Percentiles rank a stretch among this genome's conserved stretches.
phyloP scores from a whole-genome alignment of 2,329 filamentous ascomycete species.

The Verticillium dahliae region DNA sequence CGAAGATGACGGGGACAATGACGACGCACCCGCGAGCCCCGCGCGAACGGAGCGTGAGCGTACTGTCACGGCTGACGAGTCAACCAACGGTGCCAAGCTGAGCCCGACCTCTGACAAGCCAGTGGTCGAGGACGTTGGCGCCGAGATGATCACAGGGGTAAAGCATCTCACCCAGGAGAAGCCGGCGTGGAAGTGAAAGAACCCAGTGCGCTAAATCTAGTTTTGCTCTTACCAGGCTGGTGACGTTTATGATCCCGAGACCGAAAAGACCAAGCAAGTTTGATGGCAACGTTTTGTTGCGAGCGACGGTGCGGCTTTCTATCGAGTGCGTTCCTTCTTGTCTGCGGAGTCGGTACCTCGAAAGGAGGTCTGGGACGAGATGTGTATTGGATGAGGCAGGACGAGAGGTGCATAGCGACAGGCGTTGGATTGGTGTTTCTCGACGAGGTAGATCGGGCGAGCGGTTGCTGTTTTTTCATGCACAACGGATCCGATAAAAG shows the following conservation, averaged over 20 bases:
- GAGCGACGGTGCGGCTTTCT: slow-evolving; percentile 7
- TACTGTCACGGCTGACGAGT: slow-evolving; percentile 7
- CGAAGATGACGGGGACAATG: slow-evolving; percentile 32
- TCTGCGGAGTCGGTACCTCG: not conserved
- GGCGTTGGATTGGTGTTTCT: slow-evolving; percentile 7
- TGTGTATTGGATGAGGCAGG: not conserved
- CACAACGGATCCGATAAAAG: not conserved
- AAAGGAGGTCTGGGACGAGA: slow-evolving; percentile 1
- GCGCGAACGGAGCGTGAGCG: slow-evolving; percentile 7
- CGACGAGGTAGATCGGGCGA: not conserved
- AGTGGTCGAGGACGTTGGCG: slow-evolving; percentile 39
- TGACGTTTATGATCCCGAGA: not conserved
- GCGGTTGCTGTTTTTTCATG: not conserved
- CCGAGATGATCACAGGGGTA: slow-evolving; percentile 55
- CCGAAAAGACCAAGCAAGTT: not conserved
- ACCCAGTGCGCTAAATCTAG: slow-evolving; percentile 9
- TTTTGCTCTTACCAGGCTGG: not conserved
- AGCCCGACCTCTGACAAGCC: slow-evolving; percentile 8
- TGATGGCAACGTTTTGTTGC: not conserved
- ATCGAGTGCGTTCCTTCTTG: slow-evolving; percentile 1
- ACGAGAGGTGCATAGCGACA: slow-evolving; percentile 8
- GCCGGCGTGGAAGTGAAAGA: slow-evolving; percentile 19
- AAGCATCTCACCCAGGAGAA: slow-evolving; percentile 43
- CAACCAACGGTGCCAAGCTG: not conserved
- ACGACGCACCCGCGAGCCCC: slow-evolving; percentile 8